Percentiles rank a stretch among this genome's conserved stretches.
phyloP scores from a whole-genome alignment of 768 basidiomycete species.

The Tulasnella sp. region DNA sequence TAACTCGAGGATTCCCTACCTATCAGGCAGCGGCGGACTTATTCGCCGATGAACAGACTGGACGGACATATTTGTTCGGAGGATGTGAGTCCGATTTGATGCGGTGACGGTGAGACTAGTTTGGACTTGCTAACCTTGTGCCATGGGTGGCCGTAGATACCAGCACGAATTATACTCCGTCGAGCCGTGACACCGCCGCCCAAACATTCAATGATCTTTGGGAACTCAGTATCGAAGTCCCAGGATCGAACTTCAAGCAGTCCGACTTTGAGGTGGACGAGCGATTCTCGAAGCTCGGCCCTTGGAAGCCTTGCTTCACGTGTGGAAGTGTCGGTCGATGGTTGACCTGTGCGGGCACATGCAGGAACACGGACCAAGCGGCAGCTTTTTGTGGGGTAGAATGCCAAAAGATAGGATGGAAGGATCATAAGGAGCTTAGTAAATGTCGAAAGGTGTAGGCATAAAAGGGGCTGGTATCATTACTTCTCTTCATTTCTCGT shows the following conservation, averaged over 20 bases:
- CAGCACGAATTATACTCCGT: conserved; percentile 43
- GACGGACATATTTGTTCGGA: conserved; percentile 43
- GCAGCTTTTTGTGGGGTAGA: conserved; percentile 3
- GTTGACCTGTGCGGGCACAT: conserved; percentile 41
- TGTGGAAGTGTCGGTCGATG: conserved; percentile 43
- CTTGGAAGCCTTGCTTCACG: conserved; percentile 44
- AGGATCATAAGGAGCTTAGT: conserved; percentile 4
- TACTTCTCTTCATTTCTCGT: neutral
- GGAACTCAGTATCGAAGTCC: conserved; percentile 42
- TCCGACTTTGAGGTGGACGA: conserved; percentile 43
- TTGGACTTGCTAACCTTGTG: neutral
- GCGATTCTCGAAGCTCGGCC: conserved; percentile 42
- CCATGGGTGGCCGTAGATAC: conserved; percentile 33
- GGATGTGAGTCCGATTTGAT: conserved; percentile 34
- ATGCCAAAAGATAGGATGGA: conserved; percentile 13
- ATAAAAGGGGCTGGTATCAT: neutral
- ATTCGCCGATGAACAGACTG: conserved; percentile 40
- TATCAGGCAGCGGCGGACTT: conserved; percentile 43
- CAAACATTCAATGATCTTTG: conserved; percentile 43
- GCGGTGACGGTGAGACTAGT: neutral
- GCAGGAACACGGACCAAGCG: conserved; percentile 5
- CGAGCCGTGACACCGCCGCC: conserved; percentile 36
- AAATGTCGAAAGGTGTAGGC: neutral
- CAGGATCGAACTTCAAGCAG: conserved; percentile 41
- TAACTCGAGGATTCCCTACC: conserved; percentile 46